Base-by-base conservation (phyloP, 768 basidiomycete genomes). In the Lactarius quietus region DNA sequence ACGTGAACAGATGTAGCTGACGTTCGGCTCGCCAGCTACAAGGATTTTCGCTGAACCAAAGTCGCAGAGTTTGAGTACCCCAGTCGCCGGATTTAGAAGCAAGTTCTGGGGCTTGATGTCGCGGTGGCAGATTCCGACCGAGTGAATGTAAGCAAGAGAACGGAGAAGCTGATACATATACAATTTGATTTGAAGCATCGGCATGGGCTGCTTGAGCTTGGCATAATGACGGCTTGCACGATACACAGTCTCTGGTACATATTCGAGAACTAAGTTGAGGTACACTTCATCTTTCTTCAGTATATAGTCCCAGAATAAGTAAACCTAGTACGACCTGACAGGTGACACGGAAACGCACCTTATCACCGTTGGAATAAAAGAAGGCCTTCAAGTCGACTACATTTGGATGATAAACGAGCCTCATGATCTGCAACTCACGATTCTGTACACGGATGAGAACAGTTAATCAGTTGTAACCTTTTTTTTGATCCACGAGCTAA, bases 21-120 rank as follows among this genome's bases (percentile, higher is more conserved):
- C 97, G 77, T 99, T 99, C 61, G 97, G 97, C 75, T 99, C 97
- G 61, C 96, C 96, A 9, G 94, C 89, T 45, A 98, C 90, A 57
- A 99, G 84, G 72, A 99, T 99, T 83, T 99, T 99, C 66, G 97
- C 97, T 29, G 93, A 95, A 54, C 97, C 97, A 79, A 99, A 99
- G 79, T 99, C 97, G 78, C 97, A 98, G 36, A 99, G 83, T 80
- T 98, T 99, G 70, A 99, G 85, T 35, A 99, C 86, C 57, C 97
- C 97, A 1, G 96, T 95, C 20, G 93, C 90, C 7, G 96, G 97
- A 79, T 99, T 98, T 71, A 99, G 85, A 59, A 99, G 85, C 61
- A 99, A 80, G 77, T 99, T 99, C 86, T 99, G 97, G 12, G 97
- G 97, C 79, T 99, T 99, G 85, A 99, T 99, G 77, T 99, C 97